Base-by-base conservation (phyloP, 2,329 filamentous ascomycete genomes). In the Verruconis gallopava region DNA sequence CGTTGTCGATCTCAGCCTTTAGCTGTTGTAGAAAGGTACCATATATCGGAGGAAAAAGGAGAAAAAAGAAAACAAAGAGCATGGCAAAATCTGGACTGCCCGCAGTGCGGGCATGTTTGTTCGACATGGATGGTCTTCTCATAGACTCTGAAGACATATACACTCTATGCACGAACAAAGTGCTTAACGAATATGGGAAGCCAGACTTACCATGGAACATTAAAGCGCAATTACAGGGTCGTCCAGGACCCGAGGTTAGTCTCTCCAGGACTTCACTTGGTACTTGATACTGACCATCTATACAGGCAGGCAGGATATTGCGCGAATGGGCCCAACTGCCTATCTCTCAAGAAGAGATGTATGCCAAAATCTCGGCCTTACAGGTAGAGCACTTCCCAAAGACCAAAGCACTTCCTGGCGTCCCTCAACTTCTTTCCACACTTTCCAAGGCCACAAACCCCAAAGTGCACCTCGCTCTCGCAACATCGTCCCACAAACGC, bases 61-160 rank as follows among this genome's bases (percentile, higher is more conserved):
- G n/a, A n/a, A n/a, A n/a, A n/a, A n/a, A n/a, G n/a, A n/a, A n/a
- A n/a, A n/a, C n/a, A n/a, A n/a, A n/a, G n/a, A n/a, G n/a, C n/a
- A 30, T n/a, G n/a, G n/a, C 25, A 30, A 11, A 25, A 14, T 43
- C 37, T 17, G 28, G 37, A 9, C 37, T 86, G 60, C 81, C 84
- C 15, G 77, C 81, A 37, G 72, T 96, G 45, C 75, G 86, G 51
- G 91, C 89, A 51, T 95, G 88, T 62, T 79, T 98, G 49, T 96
- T 98, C 61, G 91, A 98, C 68, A 95, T 96, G 88, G 91, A 98
- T 62, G 91, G 91, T 46, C 79, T 98, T 25, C 75, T 98, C 15
- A 82, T 98, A 57, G 79, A 96, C 63, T 86, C 84, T 22, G 91
- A 96, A 67, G 91, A 96, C 56, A 67, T 77, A 45, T 96, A 96